A percentile compares a stretch with the other conserved stretches of the same genome.
These are phyloP conservation scores for Euclidium syriacum DNA, from an alignment of 345 rosid genomes.

Conservation along the genomic window DNA sequence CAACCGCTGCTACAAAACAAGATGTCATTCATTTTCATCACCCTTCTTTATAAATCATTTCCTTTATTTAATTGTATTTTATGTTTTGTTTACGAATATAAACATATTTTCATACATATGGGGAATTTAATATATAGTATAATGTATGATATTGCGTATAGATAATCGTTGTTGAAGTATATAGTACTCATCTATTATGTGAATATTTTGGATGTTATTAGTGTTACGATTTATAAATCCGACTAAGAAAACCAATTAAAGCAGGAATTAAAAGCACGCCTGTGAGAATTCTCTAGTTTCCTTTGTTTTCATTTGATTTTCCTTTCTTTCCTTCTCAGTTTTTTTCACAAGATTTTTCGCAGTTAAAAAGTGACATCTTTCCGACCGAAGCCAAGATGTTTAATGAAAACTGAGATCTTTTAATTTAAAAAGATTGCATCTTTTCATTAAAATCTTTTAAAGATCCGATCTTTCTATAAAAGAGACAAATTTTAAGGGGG, in stretches of 20 bases:
- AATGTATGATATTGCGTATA: neutral
- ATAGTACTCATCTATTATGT: neutral
- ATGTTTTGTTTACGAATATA: neutral
- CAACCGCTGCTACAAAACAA: neutral
- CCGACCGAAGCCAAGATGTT: no score
- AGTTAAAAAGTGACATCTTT: no score
- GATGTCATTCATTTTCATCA: slow-evolving; percentile 2
- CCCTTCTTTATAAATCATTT: slow-evolving; percentile 3
- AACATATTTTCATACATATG: neutral
- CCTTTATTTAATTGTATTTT: neutral
- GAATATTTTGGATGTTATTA: neutral
- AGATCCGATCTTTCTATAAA: no score
- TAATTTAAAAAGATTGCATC: no score
- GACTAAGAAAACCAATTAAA: neutral
- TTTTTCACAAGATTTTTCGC: no score
- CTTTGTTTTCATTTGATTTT: no score
- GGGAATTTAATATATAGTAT: neutral
- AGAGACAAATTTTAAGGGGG: no score
- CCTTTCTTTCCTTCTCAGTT: no score
- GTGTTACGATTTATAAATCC: neutral
- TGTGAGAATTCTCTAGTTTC: no score
- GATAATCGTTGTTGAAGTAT: neutral
- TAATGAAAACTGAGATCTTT: no score
- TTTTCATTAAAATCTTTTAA: no score
- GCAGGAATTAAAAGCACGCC: no score